Base-by-base conservation (phyloP, 2,329 filamentous ascomycete species). In the Botrytis sinoallii region DNA sequence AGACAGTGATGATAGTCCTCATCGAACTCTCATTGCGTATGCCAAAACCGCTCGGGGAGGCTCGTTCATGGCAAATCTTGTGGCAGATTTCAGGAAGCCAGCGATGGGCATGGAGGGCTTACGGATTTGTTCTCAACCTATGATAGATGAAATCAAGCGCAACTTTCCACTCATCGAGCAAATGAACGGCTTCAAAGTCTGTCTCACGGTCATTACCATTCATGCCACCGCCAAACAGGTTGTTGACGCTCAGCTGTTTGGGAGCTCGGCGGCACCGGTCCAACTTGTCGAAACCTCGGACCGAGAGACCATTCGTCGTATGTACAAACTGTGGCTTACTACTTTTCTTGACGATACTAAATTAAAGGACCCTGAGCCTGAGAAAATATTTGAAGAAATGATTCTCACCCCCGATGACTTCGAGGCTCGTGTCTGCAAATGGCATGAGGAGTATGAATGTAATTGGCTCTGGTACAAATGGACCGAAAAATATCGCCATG, bases 121-220 rank as follows among this genome's bases (percentile, higher is more conserved):
- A 32, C 32, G 32, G 32, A 32, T 32, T 32, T 32, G 32, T 32
- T 3, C 32, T 16, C 4, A 18, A 44, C 16, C 42, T 16, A 0
- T 1, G 0, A 44, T 44, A 18, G 1, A 18, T 6, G 16, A 44
- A 7, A 18, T 6, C 3, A 6, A 18, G 42, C 1, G 4, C 16
- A 44, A 18, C 16, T 44, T 44, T 44, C 29, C 29, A 59, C 40
- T 9, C 48, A 48, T 57, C 35, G 22, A 57, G 29, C 6, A 29
- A 7, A 44, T 59, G 35, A 42, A 59, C 14, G 48, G 9, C 2
- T 69, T 40, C n/a, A 69, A 69, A 20, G 35, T 32, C 10, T 35
- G 48, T 42, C 25, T 69, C 8, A 6, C 10, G 8, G 9, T 44
- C 9, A 29, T 69, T 20, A 69, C 4, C 4, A 59, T 69, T 16